These are phyloP conservation scores for Pseudozyma pruni DNA, from an alignment of 1,284 basidiomycete genomes.

Conservation along the genomic window DNA sequence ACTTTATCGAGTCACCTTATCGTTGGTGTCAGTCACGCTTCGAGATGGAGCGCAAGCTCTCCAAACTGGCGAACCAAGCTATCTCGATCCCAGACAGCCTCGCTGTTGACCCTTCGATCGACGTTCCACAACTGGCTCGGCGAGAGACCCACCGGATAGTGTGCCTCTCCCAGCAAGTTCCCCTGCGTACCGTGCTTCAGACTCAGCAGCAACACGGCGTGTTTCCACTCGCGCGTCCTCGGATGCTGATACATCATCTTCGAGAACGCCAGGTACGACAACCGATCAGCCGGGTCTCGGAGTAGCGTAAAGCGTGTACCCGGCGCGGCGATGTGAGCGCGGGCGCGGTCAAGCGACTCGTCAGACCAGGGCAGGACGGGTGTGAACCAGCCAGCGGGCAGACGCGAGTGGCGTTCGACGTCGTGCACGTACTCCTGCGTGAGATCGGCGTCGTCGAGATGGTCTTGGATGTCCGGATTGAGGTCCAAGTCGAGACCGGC, in stretches of 20 bases:
- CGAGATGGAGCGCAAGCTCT: too few relatives aligned
- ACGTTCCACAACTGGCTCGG: too few relatives aligned
- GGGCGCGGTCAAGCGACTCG: not conserved
- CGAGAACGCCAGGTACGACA: slow-evolving; percentile 1
- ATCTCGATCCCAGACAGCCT: too few relatives aligned
- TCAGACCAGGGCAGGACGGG: not conserved
- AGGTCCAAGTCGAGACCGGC: too few relatives aligned
- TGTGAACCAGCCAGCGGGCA: too few relatives aligned
- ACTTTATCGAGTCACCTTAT: too few relatives aligned
- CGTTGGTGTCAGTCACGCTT: too few relatives aligned
- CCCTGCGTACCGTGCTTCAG: not conserved
- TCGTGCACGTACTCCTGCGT: too few relatives aligned
- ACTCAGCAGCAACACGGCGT: slow-evolving; percentile 7
- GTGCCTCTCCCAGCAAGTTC: slow-evolving; percentile 9
- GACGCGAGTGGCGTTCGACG: too few relatives aligned
- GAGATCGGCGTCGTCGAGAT: not conserved
- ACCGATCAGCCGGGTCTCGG: not conserved
- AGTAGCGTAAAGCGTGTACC: not conserved
- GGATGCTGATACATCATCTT: not conserved
- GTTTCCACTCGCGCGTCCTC: not conserved
- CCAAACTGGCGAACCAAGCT: too few relatives aligned
- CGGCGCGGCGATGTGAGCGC: not conserved
- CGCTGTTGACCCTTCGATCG: too few relatives aligned
- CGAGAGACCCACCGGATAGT: slow-evolving; percentile 2
- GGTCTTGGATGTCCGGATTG: not conserved